phyloP scores from a whole-genome alignment of 2,329 filamentous ascomycete genomes.

The Botrytis aclada region DNA sequence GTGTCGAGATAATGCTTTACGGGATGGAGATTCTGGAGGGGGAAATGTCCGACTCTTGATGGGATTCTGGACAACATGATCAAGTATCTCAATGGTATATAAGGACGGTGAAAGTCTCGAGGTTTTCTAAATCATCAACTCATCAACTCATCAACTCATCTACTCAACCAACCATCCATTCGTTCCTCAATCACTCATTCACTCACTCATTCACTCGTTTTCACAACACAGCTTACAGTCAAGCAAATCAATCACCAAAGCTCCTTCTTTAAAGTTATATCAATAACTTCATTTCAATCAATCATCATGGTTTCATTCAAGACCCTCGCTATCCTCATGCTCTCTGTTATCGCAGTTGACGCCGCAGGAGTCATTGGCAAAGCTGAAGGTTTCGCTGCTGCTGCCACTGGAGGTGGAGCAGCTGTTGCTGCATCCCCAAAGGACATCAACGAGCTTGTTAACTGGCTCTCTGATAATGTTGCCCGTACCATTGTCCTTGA shows the following conservation, averaged over 20 bases:
- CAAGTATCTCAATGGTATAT: background rate
- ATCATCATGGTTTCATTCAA: background rate
- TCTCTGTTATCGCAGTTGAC: background rate
- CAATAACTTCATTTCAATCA: background rate
- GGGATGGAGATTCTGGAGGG: background rate
- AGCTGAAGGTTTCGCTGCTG: conserved; percentile 4
- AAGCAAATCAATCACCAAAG: background rate
- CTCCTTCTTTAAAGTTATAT: background rate
- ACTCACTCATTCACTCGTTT: background rate
- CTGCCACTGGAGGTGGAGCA: background rate
- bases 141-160: too few species aligned
- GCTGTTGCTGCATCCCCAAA: background rate
- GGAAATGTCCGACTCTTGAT: background rate
- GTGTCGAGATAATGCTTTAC: background rate
- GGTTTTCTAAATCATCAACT: background rate
- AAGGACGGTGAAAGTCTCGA: background rate
- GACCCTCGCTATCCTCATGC: background rate
- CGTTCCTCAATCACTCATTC: background rate
- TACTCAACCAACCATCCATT: too few species aligned
- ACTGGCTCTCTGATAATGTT: background rate
- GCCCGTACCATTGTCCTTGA: background rate
- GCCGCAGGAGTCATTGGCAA: background rate
- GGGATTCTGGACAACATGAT: background rate
- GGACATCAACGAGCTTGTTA: background rate
- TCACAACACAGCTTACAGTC: background rate